Evolutionary conservation across 1,139 yeast species (phyloP).

Genomic region (Kazachstania sp.): DNA sequence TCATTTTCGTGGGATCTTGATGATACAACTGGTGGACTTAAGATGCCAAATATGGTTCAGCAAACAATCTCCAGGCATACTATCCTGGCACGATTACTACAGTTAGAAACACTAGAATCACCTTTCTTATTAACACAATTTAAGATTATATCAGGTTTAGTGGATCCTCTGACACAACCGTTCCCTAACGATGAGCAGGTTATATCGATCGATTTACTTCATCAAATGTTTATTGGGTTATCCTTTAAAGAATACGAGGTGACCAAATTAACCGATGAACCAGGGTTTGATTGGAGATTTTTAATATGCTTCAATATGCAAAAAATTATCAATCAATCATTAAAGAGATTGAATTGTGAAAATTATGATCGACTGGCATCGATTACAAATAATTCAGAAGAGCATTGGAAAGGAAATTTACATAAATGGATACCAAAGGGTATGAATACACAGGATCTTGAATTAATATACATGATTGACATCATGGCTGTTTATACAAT

Average conservation of each 20-base stretch:
- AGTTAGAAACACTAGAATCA: conserved; percentile 8
- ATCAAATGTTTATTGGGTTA: conserved; percentile 45
- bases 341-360: conserved; percentile 37
- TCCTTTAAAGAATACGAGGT: conserved; percentile 21
- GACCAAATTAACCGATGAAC: conserved; percentile 4
- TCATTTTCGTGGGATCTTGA: conserved; percentile 29
- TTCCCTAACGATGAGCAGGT: conserved; percentile 46
- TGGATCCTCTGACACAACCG: conserved; percentile 65
- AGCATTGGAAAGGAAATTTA: conserved; percentile 36
- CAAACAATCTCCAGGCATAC: conserved; percentile 16
- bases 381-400: conserved; percentile 15
- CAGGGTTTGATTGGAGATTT: conserved; percentile 28
- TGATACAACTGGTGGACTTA: conserved; percentile 14
- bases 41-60: conserved; percentile 21
- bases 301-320: conserved; percentile 40
- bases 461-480: conserved; percentile 44
- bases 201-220: conserved; percentile 46
- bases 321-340: conserved; percentile 37
- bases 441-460: conserved; percentile 35
- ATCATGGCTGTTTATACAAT: conserved; percentile 45
- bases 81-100: conserved; percentile 7
- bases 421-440: conserved; percentile 47
- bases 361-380: conserved; percentile 38
- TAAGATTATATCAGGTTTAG: conserved; percentile 33
- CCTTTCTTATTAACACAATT: conserved; percentile 22